phyloP scores from a whole-genome alignment of 305 asterid species.

The Solanum hybrid region DNA sequence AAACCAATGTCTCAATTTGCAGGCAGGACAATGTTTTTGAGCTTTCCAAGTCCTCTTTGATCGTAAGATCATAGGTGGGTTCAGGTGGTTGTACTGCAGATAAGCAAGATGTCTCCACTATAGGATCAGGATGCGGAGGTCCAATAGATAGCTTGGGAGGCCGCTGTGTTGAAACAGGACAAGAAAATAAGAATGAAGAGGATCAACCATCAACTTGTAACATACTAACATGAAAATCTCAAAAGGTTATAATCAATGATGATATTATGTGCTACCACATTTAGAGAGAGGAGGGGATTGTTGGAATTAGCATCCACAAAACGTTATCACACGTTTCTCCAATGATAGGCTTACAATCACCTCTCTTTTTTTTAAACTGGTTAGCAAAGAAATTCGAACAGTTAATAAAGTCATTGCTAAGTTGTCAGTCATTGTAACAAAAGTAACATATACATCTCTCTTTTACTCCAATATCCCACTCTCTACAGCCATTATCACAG shows the following conservation, averaged over 20 bases:
- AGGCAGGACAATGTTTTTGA: constrained; percentile 82
- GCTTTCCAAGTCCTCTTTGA: constrained; percentile 63
- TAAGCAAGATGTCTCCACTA: constrained; percentile 93
- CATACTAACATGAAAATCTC: constrained; percentile 1
- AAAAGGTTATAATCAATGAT: neutral
- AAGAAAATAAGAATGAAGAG: constrained; percentile 14
- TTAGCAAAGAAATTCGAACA: neutral
- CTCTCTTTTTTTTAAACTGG: neutral
- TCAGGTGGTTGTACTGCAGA: constrained; percentile 98
- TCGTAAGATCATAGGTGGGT: constrained; percentile 72
- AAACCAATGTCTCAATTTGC: constrained; percentile 96
- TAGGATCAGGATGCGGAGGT: constrained; percentile 89
- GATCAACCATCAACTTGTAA: neutral
- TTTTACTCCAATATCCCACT: neutral
- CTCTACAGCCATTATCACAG: neutral
- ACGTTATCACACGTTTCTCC: neutral
- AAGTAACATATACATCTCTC: neutral
- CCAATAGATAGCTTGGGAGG: constrained; percentile 90
- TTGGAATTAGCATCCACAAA: neutral
- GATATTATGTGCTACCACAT: neutral
- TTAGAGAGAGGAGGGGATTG: neutral
- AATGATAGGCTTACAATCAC: neutral
- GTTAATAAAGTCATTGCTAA: neutral
- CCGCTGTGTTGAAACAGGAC: constrained; percentile 38
- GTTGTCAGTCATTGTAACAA: neutral